Evolutionary conservation across 306 rosid genomes (phyloP).

Genomic region (Inga laurina): DNA sequence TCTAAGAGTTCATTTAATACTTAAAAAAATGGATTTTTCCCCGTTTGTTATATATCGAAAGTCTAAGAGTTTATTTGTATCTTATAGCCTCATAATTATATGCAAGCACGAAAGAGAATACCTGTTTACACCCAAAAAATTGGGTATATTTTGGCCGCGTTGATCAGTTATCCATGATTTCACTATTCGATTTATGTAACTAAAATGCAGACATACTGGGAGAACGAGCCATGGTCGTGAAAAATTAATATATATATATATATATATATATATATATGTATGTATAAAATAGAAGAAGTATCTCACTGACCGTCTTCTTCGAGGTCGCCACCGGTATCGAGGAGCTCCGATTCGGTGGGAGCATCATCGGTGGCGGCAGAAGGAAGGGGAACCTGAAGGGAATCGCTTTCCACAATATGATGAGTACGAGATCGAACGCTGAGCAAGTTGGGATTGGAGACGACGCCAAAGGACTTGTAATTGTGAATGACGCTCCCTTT

Average conservation of each 20-base stretch:
- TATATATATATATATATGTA: no score
- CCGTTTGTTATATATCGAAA: no score
- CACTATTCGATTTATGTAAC: no score
- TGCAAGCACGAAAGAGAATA: no score
- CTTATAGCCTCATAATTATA: no score
- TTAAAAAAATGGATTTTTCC: no score
- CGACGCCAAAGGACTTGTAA: slow-evolving; percentile 77
- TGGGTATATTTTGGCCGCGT: no score
- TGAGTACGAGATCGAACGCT: slow-evolving; percentile 55
- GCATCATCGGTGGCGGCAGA: slow-evolving; percentile 19
- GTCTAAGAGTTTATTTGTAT: no score
- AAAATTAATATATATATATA: not conserved
- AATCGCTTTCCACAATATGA: slow-evolving; percentile 52
- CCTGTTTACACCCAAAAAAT: no score
- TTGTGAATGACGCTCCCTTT: slow-evolving; percentile 64
- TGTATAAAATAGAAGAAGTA: not conserved
- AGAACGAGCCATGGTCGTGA: not conserved
- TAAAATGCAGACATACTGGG: no score
- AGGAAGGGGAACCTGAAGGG: slow-evolving; percentile 47
- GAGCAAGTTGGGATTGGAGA: slow-evolving; percentile 75
- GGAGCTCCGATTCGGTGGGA: slow-evolving; percentile 22
- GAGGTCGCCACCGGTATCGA: slow-evolving; percentile 71
- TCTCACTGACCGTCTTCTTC: slow-evolving; percentile 82
- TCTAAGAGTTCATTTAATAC: no score
- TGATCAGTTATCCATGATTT: no score